phyloP scores from a whole-genome alignment of 1,284 basidiomycete species.

The Cryptococcus hybrid region DNA sequence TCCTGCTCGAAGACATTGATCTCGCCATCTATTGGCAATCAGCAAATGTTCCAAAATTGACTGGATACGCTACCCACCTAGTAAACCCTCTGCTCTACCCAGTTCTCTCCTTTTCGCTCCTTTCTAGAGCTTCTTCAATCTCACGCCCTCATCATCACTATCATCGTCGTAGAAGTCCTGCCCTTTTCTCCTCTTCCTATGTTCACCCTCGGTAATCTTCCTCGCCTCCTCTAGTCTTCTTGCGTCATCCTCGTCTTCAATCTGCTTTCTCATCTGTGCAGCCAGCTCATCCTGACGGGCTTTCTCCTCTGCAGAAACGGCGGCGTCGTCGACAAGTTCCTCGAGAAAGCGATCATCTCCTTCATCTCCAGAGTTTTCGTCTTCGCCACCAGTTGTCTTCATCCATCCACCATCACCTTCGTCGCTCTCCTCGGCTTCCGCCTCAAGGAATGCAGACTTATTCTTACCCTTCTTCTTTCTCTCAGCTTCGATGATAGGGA shows the following conservation, averaged over 20 bases:
- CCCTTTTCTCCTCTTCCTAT: conserved; percentile 29
- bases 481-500: conserved; percentile 41
- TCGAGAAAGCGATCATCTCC: conserved; percentile 31
- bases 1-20: conserved; percentile 26
- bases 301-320: conserved; percentile 27
- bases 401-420: conserved; percentile 35
- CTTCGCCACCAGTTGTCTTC: conserved; percentile 17
- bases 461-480: neutral
- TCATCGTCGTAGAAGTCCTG: conserved; percentile 36
- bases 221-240: conserved; percentile 34
- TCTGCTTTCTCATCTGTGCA: conserved; percentile 23
- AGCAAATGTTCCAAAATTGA: conserved; percentile 15
- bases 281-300: conserved; percentile 25
- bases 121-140: conserved; percentile 19
- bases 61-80: conserved; percentile 7
- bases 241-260: conserved; percentile 35
- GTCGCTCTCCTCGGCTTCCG: conserved; percentile 45
- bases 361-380: conserved; percentile 33
- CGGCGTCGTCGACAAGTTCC: conserved; percentile 38
- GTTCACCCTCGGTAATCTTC: conserved; percentile 37
- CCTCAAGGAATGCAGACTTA: conserved; percentile 21
- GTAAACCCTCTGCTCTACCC: conserved; percentile 30
- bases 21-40: conserved; percentile 21
- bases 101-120: conserved; percentile 24
- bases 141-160: conserved; percentile 24